Percentiles rank a stretch among this genome's conserved stretches.
Evolutionary conservation across 345 rosid genomes (phyloP).

Genomic region (Firmiana major): DNA sequence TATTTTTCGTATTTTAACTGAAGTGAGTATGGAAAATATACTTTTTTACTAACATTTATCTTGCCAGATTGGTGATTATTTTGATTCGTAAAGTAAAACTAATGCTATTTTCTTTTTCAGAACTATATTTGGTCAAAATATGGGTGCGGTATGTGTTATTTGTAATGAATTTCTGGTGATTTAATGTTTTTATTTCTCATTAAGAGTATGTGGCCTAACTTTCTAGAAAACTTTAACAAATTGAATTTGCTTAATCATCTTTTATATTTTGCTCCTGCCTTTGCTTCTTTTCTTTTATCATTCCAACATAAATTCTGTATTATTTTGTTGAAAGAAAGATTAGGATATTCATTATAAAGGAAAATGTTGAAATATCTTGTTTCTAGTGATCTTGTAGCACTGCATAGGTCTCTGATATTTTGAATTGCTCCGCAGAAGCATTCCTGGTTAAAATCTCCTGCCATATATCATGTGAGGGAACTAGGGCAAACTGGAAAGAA

Average conservation of each 20-base stretch:
- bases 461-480: slow-evolving; percentile 23
- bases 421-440: slow-evolving; percentile 44
- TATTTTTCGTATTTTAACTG: not conserved
- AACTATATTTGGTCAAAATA: not conserved
- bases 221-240: not conserved
- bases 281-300: not conserved
- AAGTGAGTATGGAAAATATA: not conserved
- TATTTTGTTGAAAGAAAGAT: slow-evolving; percentile 8
- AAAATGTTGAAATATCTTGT: not conserved
- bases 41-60: not conserved
- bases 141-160: not conserved
- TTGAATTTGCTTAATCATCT: not conserved
- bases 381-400: slow-evolving; percentile 6
- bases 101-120: not conserved
- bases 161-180: not conserved
- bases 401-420: slow-evolving; percentile 24
- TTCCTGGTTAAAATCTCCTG: slow-evolving; percentile 19
- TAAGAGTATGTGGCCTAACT: not conserved
- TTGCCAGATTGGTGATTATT: not conserved
- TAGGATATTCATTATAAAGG: not conserved
- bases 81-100: not conserved
- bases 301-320: not conserved
- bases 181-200: not conserved
- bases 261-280: not conserved
- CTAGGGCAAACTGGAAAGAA: slow-evolving; percentile 30